phyloP scores from a whole-genome alignment of 352 stramenopile genomes.

The Globisporangium spiculum region DNA sequence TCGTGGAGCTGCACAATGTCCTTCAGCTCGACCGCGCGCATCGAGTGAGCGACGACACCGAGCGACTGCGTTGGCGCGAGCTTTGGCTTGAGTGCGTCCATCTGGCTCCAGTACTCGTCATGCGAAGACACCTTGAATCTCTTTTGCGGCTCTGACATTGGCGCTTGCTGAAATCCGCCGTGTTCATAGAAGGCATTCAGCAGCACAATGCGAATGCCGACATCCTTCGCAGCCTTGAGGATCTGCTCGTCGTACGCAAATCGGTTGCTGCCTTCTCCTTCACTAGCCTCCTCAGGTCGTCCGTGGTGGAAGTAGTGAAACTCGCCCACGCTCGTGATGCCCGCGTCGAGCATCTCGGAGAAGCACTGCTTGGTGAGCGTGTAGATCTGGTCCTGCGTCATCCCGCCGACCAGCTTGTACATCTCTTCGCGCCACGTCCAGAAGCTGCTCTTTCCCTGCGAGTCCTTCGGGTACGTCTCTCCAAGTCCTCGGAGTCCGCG shows the following conservation, averaged over 20 bases:
- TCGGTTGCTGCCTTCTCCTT: conserved; percentile 25
- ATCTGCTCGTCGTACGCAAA: conserved; percentile 77
- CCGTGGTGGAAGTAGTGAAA: conserved; percentile 85
- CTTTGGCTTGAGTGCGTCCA: conserved; percentile 47
- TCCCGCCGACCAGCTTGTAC: conserved; percentile 72
- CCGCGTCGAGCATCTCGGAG: conserved; percentile 70
- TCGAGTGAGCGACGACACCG: conserved; percentile 73
- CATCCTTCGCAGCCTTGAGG: conserved; percentile 53
- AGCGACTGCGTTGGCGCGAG: conserved; percentile 48
- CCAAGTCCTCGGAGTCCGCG: conserved; percentile 65
- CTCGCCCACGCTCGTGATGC: conserved; percentile 75
- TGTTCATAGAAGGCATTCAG: conserved; percentile 79
- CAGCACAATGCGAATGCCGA: conserved; percentile 70
- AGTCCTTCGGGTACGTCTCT: conserved; percentile 62
- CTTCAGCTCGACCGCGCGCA: conserved; percentile 58
- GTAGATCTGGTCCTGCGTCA: conserved; percentile 65
- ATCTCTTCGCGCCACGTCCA: conserved; percentile 85
- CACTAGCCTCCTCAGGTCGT: conserved; percentile 23
- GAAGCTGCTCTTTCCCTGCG: conserved; percentile 49
- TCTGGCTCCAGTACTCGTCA: conserved; percentile 66
- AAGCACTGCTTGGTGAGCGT: conserved; percentile 73
- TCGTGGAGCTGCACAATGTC: conserved; percentile 68
- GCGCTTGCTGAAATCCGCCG: conserved; percentile 54
- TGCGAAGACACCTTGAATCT: conserved; percentile 70
- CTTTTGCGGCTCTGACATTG: conserved; percentile 62